Conservation (phyloP, 169 alveolate genomes). For the Plasmodium cynomolgi region DNA sequence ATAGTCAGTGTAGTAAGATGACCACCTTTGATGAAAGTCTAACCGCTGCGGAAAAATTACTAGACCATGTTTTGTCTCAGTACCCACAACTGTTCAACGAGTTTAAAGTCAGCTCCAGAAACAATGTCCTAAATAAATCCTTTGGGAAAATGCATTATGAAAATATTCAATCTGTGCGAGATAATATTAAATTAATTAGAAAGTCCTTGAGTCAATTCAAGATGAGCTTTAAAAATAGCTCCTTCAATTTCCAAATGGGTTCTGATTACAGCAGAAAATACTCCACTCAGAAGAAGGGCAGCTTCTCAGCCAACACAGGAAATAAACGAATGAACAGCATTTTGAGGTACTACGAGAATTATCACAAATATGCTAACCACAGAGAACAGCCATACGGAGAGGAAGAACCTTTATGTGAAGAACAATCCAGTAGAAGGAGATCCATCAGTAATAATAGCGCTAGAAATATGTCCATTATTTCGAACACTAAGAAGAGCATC, state of each 20-base stretch:
- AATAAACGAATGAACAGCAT: conserved; percentile 19
- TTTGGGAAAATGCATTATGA: conserved; percentile 71
- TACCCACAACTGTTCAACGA: conserved; percentile 52
- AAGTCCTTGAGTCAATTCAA: conserved; percentile 47
- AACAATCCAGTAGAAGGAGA: neutral
- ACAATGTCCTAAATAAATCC: conserved; percentile 44
- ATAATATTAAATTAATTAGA: conserved; percentile 39
- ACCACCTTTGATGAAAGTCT: conserved; percentile 34
- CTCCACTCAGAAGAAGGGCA: neutral
- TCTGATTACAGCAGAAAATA: conserved; percentile 4
- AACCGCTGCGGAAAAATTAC: conserved; percentile 39
- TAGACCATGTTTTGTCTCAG: conserved; percentile 58
- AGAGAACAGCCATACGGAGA: neutral
- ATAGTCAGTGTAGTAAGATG: conserved; percentile 34
- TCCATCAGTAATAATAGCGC: neutral
- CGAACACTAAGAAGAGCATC: conserved; percentile 7
- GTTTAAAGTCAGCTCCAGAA: conserved; percentile 44
- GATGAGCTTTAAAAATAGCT: conserved; percentile 16
- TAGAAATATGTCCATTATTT: conserved; percentile 27
- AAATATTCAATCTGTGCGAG: conserved; percentile 55
- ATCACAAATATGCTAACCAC: neutral
- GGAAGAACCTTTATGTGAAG: neutral
- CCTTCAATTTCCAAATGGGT: neutral
- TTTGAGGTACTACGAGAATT: conserved; percentile 13
- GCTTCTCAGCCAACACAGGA: neutral